These are phyloP conservation scores for Moesziomyces parantarcticus DNA, from an alignment of 1,284 basidiomycete genomes.

Conservation along the genomic window DNA sequence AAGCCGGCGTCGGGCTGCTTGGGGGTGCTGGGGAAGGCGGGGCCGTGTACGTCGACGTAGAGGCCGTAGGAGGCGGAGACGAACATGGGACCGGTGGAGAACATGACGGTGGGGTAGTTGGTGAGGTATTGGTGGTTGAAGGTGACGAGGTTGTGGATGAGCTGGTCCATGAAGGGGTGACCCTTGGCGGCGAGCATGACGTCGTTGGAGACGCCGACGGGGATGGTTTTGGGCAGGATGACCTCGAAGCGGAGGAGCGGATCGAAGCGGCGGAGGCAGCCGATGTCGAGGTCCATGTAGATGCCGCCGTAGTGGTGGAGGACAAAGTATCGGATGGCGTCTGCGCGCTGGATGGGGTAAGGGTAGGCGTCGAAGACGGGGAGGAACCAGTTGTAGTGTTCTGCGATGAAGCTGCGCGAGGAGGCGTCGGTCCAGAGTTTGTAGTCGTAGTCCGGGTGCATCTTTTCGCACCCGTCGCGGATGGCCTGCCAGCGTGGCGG, in stretches of 20 bases:
- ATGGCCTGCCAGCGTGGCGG: slow-evolving; percentile 81
- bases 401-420: slow-evolving; percentile 87
- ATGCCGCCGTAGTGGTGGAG: slow-evolving; percentile 91
- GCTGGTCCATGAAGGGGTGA: slow-evolving; percentile 90
- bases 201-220: slow-evolving; percentile 89
- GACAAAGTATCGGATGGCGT: slow-evolving; percentile 97
- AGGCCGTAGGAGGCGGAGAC: slow-evolving; percentile 64
- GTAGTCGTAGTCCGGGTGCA: slow-evolving; percentile 88
- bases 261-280: slow-evolving; percentile 89
- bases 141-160: slow-evolving; percentile 87
- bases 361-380: slow-evolving; percentile 90
- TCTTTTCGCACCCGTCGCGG: slow-evolving; percentile 67
- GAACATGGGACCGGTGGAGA: slow-evolving; percentile 82
- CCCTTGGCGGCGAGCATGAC: slow-evolving; percentile 88
- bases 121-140: slow-evolving; percentile 93
- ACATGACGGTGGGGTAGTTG: slow-evolving; percentile 99
- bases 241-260: slow-evolving; percentile 88
- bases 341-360: slow-evolving; percentile 95
- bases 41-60: slow-evolving; percentile 77
- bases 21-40: slow-evolving; percentile 84
- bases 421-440: slow-evolving; percentile 95
- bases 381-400: slow-evolving; percentile 90
- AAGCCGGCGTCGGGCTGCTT: slow-evolving; percentile 76
- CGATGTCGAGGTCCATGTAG: slow-evolving; percentile 97
- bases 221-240: slow-evolving; percentile 92